Evolutionary conservation across 257 asterid species (phyloP).

Genomic region (Penstemon eatonii): DNA sequence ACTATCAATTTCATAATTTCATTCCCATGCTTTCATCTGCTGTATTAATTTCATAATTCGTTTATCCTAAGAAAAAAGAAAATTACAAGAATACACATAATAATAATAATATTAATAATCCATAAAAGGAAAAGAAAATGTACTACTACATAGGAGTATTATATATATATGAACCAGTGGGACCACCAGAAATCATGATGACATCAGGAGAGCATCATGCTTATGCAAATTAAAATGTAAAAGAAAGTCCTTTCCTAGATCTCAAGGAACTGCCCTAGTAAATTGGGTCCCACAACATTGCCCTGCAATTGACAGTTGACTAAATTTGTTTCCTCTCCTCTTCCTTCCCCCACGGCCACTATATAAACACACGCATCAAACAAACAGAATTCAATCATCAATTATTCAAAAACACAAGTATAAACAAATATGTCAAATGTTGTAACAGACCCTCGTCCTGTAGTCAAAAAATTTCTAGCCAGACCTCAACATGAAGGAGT

Average conservation of each 20-base stretch:
- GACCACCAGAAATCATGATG: constrained; percentile 8
- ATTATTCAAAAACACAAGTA: not conserved
- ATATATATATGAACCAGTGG: too few species aligned
- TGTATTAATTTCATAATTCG: too few species aligned
- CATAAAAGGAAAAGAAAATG: not conserved
- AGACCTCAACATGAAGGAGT: constrained; percentile 86
- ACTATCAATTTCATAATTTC: too few species aligned
- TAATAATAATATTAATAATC: too few species aligned
- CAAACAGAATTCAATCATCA: not conserved
- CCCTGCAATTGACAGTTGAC: too few species aligned
- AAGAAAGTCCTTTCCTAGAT: constrained; percentile 22
- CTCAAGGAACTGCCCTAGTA: constrained; percentile 21
- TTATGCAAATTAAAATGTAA: constrained; percentile 25
- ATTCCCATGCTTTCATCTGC: too few species aligned
- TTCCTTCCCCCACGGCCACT: not conserved
- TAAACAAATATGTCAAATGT: constrained; percentile 37
- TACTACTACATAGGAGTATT: too few species aligned
- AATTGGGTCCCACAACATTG: constrained; percentile 10
- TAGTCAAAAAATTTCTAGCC: constrained; percentile 69
- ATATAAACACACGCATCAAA: constrained; percentile 8
- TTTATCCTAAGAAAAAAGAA: too few species aligned
- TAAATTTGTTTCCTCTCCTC: not conserved
- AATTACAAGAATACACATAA: too few species aligned
- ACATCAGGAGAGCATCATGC: constrained; percentile 21
- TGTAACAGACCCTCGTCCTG: constrained; percentile 58